Base-by-base conservation (phyloP, 179 eudicot species). In the Spergularia azorica region DNA sequence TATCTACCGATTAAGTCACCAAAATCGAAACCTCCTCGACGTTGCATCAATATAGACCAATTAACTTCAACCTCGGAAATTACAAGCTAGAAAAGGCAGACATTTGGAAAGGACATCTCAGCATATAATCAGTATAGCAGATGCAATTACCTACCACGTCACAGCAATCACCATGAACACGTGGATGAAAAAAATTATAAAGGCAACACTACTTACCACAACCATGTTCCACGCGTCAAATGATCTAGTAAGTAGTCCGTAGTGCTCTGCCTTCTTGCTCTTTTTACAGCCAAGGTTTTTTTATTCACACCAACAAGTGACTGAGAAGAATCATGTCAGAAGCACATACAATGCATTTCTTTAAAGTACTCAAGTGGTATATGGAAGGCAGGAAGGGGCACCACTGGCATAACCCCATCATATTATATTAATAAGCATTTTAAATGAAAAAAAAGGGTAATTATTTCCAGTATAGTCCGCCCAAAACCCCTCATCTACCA, bases 221-320 rank as follows among this genome's bases (percentile, higher is more conserved):
- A 38, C 95, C 95, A 93, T 69, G 89, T 90, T 85, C 99, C 95
- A 65, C 77, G 86, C 41, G 67, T 70, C 43, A 95, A 84, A 74
- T 94, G 84, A 78, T 89, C 95, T 52, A 79, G 87, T 76, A 95
- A 54, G 79, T 83, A 82, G 74, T 84, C 86, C 71, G 82, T 89
- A 71, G 86, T 77, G 85, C 84, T 83, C 79, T 90, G 97, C 84
- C 77, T 90, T 83, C 88, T 90, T 26, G 87, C 88, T 89, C 97
- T 81, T 81, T 95, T 95, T 77, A 75, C 94, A 75, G 88, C 69
- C 72, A 74, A 65, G n/a, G 79, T 84, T 60, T 75, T 65, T 87
- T 84, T 88, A 75, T 83, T 61, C 70, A 75, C 65, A 74, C 79
- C 73, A 76, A 26, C 32, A 26, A 92, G 89, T 48, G 88, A 93